phyloP scores from a whole-genome alignment of 306 rosid species.

The Lathyrus tuberosus region DNA sequence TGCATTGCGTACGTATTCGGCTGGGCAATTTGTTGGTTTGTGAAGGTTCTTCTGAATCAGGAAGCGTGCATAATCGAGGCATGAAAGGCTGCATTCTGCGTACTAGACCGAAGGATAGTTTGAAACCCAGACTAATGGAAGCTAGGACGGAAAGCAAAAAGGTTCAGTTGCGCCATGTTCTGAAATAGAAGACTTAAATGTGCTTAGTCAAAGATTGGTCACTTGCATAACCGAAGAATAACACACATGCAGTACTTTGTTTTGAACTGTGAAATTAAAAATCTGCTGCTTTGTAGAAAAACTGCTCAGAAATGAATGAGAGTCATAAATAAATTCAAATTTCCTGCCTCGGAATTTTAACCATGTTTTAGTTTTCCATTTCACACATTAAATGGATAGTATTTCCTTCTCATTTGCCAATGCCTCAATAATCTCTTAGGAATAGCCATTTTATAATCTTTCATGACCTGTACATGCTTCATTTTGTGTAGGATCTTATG shows the following conservation, averaged over 20 bases:
- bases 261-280: conserved; percentile 33
- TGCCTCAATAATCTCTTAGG: conserved; percentile 36
- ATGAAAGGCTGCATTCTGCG: conserved; percentile 86
- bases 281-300: conserved; percentile 38
- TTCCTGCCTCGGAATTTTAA: conserved; percentile 35
- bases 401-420: conserved; percentile 21
- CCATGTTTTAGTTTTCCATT: conserved; percentile 43
- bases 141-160: conserved; percentile 89
- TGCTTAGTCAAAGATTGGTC: conserved; percentile 38
- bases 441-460: conserved; percentile 33
- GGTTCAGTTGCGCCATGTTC: conserved; percentile 84
- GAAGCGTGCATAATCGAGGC: conserved; percentile 59
- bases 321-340: conserved; percentile 46
- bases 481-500: conserved; percentile 41
- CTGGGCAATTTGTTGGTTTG: no score
- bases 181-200: conserved; percentile 75
- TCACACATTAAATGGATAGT: conserved; percentile 30
- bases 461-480: conserved; percentile 37
- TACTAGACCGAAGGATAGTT: conserved; percentile 65
- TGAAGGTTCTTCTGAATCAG: conserved; percentile 73
- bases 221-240: conserved; percentile 31
- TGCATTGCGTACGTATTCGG: no score
- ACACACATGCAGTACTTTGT: conserved; percentile 37
- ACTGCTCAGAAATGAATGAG: conserved; percentile 40
- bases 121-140: conserved; percentile 86